Evolutionary conservation across 2,329 filamentous ascomycete species (phyloP).

Genomic region (Graphiopsis chlorocephala): DNA sequence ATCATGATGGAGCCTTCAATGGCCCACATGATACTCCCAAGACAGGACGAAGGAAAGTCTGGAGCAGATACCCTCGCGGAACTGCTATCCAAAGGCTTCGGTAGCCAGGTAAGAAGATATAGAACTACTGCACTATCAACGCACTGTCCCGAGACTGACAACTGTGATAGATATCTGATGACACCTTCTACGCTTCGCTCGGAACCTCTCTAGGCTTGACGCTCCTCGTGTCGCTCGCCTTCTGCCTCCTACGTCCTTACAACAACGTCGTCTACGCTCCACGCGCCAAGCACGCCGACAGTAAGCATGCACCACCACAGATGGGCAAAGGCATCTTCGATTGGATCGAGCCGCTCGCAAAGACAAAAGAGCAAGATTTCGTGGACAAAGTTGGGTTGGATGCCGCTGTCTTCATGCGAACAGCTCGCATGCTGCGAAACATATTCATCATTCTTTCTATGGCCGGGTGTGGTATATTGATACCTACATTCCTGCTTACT

Average conservation of each 20-base stretch:
- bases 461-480: constrained; percentile 71
- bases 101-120: constrained; percentile 26
- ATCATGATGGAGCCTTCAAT: not conserved
- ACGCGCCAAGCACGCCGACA: constrained; percentile 87
- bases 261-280: constrained; percentile 93
- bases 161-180: constrained; percentile 48
- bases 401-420: constrained; percentile 84
- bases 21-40: not conserved
- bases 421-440: constrained; percentile 86
- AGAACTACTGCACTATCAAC: not conserved
- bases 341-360: constrained; percentile 77
- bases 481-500: constrained; percentile 66
- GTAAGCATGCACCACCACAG: constrained; percentile 81
- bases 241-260: constrained; percentile 86
- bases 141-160: not conserved
- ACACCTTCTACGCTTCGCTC: constrained; percentile 74
- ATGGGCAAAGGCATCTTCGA: constrained; percentile 84
- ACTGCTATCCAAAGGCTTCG: constrained; percentile 42
- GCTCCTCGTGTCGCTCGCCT: constrained; percentile 68
- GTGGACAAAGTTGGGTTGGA: constrained; percentile 86
- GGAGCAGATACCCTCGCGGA: constrained; percentile 36
- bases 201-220: constrained; percentile 77
- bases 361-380: constrained; percentile 72
- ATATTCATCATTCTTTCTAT: constrained; percentile 74
- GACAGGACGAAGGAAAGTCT: constrained; percentile 7